Evolutionary conservation across 768 basidiomycete genomes (phyloP), one percentile per base, ranked within the genome.

Genomic region (Trametes sanguinea): DNA sequence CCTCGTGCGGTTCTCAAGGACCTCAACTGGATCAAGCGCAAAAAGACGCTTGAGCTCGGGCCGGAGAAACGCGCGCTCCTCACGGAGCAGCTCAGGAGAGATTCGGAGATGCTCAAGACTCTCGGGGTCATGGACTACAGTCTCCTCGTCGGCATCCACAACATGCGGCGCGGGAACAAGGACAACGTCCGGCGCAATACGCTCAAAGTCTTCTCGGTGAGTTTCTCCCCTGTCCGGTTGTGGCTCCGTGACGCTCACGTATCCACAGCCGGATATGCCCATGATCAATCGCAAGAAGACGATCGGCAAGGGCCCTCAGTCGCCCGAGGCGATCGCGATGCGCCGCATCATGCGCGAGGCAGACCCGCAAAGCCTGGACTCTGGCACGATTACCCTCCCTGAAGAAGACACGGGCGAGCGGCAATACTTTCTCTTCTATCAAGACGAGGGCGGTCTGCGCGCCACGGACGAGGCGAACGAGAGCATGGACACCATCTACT

Each of bases 71-170:
- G 91, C 48, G 94, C 94, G 4, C 75, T 96, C 55, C 78, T 99
- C 71, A 86, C 89, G 11, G 97, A 98, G 74, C 97, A 99, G 78
- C 76, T 99, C 40, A 78, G 90, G 65, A 78, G 95, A 53, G 97
- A 99, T 69, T 81, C 88, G 22, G 93, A 92, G 75, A 85, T 98
- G 66, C 74, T 99, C 73, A 90, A 90, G 76, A 74, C 76, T 65
- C 80, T 97, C 17, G 77, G 85, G 46, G 95, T 99, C 58, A 98
- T 98, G 95, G 97, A 98, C 74, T 98, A 99, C 73, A 93, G 90
- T 65, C 77, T 99, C 29, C 82, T 99, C 46, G 87, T 98, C 14
- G 97, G 97, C 1, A 92, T 97, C 50, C 97, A 99, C 76, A 90
- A 88, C 69, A 87, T 95, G 85, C 83, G 80, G 66, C 78, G 95